Base-by-base conservation (phyloP, 2,329 filamentous ascomycete genomes). In the Nigrospora sphaerica region DNA sequence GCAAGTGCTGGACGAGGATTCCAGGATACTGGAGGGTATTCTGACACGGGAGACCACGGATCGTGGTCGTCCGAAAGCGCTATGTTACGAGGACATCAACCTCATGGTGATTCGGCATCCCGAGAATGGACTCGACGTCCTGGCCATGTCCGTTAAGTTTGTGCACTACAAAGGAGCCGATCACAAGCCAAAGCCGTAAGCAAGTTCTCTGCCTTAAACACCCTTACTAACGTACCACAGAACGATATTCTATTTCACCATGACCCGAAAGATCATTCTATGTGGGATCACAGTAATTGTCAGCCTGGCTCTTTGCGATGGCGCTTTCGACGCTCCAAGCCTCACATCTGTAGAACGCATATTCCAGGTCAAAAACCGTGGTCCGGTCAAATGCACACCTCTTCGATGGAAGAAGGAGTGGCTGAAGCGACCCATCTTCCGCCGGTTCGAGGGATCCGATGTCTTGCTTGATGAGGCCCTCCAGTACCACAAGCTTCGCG, bases 401-500 rank as follows among this genome's bases (percentile, higher is more conserved):
- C n/a, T n/a, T n/a, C 44, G 44, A 41, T 61, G 46, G 51, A 49
- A 59, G 28, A 35, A 51, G 10, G 44, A 54, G 33, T 59, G 39
- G 52, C 48, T 31, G 18, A 38, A 54, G 34, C 39, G 42, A 44
- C 50, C 50, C 46, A 42, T 61, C 43, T 59, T 59, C 47, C 49
- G 50, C 36, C 10, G 9, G 36, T 38, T 16, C 36, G 10, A 10
- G n/a, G n/a, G n/a, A n/a, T 34, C 32, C 10, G 14, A 34, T 34
- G 14, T 34, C 14, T 34, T 28, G 6, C 12, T n/a, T 14, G 31
- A 51, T 37, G 37, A n/a, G n/a, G n/a, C n/a, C n/a, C n/a, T n/a
- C n/a, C n/a, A n/a, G n/a, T n/a, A n/a, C n/a, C n/a, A n/a, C 10
- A 59, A 57, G 47, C 54, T 63, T 12, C 38, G 48, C 47, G 51